Evolutionary conservation across 495 filamentous ascomycete genomes (phyloP).

Genomic region (Immersiella caudata): DNA sequence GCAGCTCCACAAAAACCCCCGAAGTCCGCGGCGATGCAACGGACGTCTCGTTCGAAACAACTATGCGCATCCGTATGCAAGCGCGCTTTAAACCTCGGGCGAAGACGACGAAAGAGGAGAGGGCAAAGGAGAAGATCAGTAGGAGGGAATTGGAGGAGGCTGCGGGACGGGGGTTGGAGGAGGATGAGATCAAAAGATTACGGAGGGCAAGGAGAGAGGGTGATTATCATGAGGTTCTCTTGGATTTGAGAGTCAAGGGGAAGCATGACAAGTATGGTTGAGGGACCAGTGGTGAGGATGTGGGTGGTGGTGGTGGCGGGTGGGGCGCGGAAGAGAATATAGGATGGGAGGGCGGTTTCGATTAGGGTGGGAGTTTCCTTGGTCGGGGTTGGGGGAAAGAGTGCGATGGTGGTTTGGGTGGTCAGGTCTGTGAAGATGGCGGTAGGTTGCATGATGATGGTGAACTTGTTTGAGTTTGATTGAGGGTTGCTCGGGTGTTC

Average conservation of each 20-base stretch:
- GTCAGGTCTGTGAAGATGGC: no score
- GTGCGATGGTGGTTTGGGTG: background rate
- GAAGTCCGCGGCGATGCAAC: conserved; percentile 81
- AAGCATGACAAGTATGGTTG: conserved; percentile 91
- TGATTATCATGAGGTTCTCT: conserved; percentile 83
- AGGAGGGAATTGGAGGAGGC: conserved; percentile 83
- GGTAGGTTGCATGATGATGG: background rate
- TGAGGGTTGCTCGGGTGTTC: no score
- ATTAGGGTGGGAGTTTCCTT: background rate
- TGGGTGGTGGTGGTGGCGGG: background rate
- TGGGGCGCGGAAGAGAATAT: background rate
- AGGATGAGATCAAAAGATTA: conserved; percentile 81
- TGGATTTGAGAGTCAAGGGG: conserved; percentile 89
- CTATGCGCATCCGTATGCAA: conserved; percentile 87
- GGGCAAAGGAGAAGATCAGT: conserved; percentile 80
- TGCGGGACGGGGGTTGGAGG: conserved; percentile 74
- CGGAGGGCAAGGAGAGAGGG: conserved; percentile 84
- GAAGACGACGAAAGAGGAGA: conserved; percentile 71
- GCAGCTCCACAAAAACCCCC: conserved; percentile 51
- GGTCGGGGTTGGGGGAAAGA: background rate
- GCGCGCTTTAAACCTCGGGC: conserved; percentile 81
- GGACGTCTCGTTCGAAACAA: conserved; percentile 71
- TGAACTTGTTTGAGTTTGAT: background rate
- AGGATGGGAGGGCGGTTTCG: background rate
- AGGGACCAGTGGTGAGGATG: conserved; percentile 1